Evolutionary conservation across 2,329 filamentous ascomycete species (phyloP).

Genomic region (Botrytis squamosa): DNA sequence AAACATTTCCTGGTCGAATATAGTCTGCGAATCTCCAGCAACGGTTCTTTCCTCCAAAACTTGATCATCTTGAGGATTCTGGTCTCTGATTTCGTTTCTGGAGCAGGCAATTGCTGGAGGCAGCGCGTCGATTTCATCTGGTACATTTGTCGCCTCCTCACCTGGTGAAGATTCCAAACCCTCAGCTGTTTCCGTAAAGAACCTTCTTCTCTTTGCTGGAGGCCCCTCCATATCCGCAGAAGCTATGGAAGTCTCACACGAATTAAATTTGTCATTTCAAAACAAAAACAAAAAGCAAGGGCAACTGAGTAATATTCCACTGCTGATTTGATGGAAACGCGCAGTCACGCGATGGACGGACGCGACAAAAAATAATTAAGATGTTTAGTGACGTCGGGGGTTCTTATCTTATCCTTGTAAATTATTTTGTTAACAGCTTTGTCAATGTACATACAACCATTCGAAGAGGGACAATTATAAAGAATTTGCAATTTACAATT

Average conservation of each 20-base stretch:
- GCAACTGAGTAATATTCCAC: neutral
- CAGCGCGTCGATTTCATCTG: constrained; percentile 36
- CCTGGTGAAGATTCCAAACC: constrained; percentile 29
- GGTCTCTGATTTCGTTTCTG: neutral
- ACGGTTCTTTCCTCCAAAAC: neutral
- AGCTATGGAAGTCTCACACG: neutral
- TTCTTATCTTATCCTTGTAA: neutral
- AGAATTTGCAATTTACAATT: neutral
- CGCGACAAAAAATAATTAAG: constrained; percentile 24
- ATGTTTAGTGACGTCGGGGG: constrained; percentile 25
- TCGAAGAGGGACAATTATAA: neutral
- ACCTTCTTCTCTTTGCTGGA: constrained; percentile 48
- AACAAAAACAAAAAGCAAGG: neutral
- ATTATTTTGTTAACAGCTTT: neutral
- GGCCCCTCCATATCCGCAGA: constrained; percentile 42
- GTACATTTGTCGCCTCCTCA: constrained; percentile 26
- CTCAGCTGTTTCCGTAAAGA: constrained; percentile 44
- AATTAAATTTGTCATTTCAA: neutral
- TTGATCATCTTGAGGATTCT: constrained; percentile 12
- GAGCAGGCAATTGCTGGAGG: constrained; percentile 5
- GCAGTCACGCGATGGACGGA: constrained; percentile 23
- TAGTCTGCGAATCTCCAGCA: constrained; percentile 26
- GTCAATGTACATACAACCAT: neutral
- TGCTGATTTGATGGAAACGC: constrained; percentile 29
- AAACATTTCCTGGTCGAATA: constrained; percentile 58